Conservation (phyloP, 2,329 filamentous ascomycete genomes). For the Aspergillus fijiensis region DNA sequence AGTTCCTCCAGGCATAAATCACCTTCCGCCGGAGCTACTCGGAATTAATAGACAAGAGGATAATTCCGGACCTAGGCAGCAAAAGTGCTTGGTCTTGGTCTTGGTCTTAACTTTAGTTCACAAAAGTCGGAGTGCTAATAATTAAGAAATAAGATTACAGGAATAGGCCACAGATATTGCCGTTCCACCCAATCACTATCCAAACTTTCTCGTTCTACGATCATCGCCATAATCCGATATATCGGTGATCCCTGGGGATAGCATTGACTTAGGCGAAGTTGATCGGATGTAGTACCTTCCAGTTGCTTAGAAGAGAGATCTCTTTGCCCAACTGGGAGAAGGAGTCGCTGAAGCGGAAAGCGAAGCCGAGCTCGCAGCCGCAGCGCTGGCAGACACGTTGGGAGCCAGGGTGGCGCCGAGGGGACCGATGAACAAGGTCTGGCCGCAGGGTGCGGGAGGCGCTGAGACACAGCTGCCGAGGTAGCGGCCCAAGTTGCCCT, state of each 20-base stretch:
- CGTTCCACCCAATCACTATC: not conserved
- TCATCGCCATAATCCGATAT: not conserved
- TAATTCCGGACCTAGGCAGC: not conserved
- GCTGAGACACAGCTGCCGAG: slow-evolving; percentile 24
- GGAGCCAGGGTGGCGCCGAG: slow-evolving; percentile 22
- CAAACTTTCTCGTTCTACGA: not conserved
- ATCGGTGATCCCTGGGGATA: not conserved
- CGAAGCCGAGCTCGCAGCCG: slow-evolving; percentile 8
- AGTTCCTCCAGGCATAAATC: too few relatives aligned
- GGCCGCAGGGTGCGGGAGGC: slow-evolving; percentile 23
- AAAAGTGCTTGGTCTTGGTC: not conserved
- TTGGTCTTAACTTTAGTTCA: not conserved
- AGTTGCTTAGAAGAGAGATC: not conserved
- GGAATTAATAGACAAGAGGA: not conserved
- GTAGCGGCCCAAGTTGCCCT: slow-evolving; percentile 26
- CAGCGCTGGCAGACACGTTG: slow-evolving; percentile 7
- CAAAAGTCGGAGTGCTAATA: too few relatives aligned
- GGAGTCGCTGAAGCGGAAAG: slow-evolving; percentile 5
- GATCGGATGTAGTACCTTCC: not conserved
- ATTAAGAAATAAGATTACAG: slow-evolving; percentile 2
- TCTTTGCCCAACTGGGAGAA: slow-evolving; percentile 6
- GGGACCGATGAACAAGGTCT: slow-evolving; percentile 24
- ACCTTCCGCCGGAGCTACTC: not conserved
- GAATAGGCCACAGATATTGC: not conserved
- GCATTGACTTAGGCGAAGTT: not conserved